phyloP scores from a whole-genome alignment of 352 stramenopile species.

The Globisporangium polare region DNA sequence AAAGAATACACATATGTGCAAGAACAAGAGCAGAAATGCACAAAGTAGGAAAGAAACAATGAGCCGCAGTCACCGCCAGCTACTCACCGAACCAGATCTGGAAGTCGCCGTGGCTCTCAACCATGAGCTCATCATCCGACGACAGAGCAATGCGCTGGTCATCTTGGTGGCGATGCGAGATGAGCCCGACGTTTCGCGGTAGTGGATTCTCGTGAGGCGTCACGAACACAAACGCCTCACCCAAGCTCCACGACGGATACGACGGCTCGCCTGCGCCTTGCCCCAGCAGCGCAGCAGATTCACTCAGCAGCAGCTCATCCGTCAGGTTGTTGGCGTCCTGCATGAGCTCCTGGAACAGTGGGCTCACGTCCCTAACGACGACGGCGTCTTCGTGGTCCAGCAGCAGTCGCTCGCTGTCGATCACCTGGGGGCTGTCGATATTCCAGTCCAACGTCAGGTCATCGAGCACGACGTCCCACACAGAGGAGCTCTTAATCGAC shows the following conservation, averaged over 20 bases:
- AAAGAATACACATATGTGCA: neutral
- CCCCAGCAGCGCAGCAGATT: neutral
- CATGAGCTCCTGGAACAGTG: neutral
- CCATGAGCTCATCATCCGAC: neutral
- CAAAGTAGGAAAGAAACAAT: neutral
- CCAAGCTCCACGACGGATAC: neutral
- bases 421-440: neutral
- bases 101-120: neutral
- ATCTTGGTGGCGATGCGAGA: neutral
- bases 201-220: neutral
- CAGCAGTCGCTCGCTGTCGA: neutral
- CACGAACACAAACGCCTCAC: neutral
- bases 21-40: neutral
- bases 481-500: neutral
- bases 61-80: neutral
- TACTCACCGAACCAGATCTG: constrained; percentile 6
- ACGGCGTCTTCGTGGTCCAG: neutral
- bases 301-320: constrained; percentile 2
- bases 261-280: neutral
- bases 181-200: neutral
- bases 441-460: neutral
- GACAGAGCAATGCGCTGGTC: neutral
- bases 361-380: neutral
- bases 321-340: neutral
- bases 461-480: neutral